Conservation (phyloP, 1,284 basidiomycete species). For the Heterobasidion parviporum region DNA sequence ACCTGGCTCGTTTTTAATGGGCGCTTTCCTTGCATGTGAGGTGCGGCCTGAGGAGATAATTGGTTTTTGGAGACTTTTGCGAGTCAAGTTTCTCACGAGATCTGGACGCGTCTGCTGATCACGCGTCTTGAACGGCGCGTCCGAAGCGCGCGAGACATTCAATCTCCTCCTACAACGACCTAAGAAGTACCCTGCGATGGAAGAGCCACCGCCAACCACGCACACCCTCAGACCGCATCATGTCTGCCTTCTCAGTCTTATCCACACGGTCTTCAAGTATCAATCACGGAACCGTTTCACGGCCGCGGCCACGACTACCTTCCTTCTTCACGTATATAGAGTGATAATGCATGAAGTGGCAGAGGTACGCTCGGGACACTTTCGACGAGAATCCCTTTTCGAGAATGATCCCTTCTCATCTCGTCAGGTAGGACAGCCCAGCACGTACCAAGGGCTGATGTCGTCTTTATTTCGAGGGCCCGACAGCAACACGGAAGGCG, state of each 20-base stretch:
- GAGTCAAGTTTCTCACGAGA: too few relatives aligned
- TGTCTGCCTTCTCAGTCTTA: constrained; percentile 52
- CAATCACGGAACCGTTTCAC: constrained; percentile 33
- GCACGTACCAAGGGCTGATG: not conserved
- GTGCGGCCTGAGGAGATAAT: not conserved
- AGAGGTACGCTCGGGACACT: constrained; percentile 12
- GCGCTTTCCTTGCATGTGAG: not conserved
- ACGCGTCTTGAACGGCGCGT: too few relatives aligned
- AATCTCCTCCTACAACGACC: not conserved
- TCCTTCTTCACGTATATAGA: constrained; percentile 55
- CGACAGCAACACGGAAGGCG: constrained; percentile 16
- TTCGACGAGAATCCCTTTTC: too few relatives aligned
- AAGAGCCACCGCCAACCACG: constrained; percentile 43
- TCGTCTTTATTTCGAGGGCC: constrained; percentile 12
- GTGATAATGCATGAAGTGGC: constrained; percentile 37
- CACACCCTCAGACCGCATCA: constrained; percentile 69
- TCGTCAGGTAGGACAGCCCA: not conserved
- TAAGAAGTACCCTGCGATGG: not conserved
- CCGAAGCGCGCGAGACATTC: too few relatives aligned
- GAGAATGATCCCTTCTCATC: too few relatives aligned
- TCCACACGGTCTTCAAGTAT: constrained; percentile 53
- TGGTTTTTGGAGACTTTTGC: not conserved
- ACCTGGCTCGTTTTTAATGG: constrained; percentile 5
- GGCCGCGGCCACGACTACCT: constrained; percentile 29
- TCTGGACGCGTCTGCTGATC: too few relatives aligned